Conservation (phyloP, 2,329 filamentous ascomycete species). For the Penicillium digitatum region DNA sequence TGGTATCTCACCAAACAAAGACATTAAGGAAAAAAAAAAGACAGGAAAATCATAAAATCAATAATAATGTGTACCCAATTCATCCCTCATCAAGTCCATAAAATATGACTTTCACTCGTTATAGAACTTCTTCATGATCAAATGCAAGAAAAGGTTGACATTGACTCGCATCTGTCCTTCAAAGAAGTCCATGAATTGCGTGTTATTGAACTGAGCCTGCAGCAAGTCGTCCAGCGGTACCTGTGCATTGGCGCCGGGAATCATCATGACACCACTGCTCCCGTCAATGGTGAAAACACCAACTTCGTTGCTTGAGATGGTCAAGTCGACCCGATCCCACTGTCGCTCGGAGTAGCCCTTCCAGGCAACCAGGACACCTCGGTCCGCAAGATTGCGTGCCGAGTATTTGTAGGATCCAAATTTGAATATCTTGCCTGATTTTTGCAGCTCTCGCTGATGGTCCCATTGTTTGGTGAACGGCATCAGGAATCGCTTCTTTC, state of each 20-base stretch:
- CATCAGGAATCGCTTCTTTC: constrained; percentile 87
- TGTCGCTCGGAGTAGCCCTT: constrained; percentile 74
- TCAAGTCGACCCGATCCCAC: constrained; percentile 90
- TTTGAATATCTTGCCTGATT: constrained; percentile 87
- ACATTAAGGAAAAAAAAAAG: constrained; percentile 10
- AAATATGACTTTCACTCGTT: constrained; percentile 39
- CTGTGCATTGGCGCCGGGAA: constrained; percentile 84
- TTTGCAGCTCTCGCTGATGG: constrained; percentile 91
- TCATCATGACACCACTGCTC: constrained; percentile 86
- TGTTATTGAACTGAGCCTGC: constrained; percentile 95
- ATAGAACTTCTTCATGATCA: constrained; percentile 99
- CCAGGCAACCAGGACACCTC: constrained; percentile 93
- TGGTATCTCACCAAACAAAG: constrained; percentile 25
- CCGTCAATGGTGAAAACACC: constrained; percentile 92
- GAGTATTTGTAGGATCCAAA: constrained; percentile 98
- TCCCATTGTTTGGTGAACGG: constrained; percentile 99
- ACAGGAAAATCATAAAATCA: constrained; percentile 17
- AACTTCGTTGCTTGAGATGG: constrained; percentile 89
- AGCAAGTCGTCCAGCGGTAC: constrained; percentile 89
- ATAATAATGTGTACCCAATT: constrained; percentile 18
- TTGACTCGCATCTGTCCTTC: constrained; percentile 83
- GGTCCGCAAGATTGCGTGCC: constrained; percentile 80
- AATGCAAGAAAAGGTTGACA: constrained; percentile 92
- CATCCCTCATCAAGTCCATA: constrained; percentile 24
- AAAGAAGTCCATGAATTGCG: constrained; percentile 93